Base-by-base conservation (phyloP, 2,329 filamentous ascomycete species). In the Hypoxylon sp. region DNA sequence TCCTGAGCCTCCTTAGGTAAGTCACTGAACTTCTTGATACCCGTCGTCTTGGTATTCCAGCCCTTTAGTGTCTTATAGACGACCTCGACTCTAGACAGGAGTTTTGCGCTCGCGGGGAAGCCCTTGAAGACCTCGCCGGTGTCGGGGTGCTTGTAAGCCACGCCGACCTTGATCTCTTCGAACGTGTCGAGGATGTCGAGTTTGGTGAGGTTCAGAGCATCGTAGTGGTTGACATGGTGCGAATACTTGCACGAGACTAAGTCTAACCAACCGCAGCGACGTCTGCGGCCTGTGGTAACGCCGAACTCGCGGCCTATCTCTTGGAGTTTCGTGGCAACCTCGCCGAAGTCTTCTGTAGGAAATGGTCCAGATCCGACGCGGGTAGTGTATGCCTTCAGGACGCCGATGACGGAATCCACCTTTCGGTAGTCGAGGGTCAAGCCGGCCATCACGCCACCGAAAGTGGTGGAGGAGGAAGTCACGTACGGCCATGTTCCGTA, bases 211-310 rank as follows among this genome's bases (percentile, higher is more conserved):
- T 69, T 65, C 2, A 69, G 59, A 5, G 28, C 34, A 46, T 69
- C 63, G 80, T 92, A 92, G 81, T 90, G 85, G 81, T 92, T 92
- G 77, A 91, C 83, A 50, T 84, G 81, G 66, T 83, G 79, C 9
- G 78, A 89, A 82, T 91, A 92, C 77, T 90, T 90, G 69, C 92
- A 79, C 5, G 92, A 86, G 34, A 92, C 89, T 4, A 93, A 83
- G 73, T 93, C 90, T 46, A 91, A 82, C 79, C 84, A 87, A 28
- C 87, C 87, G 72, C 88, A 89, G 61, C 88, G 81, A 36, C 88
- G 82, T 72, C 80, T 85, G 45, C 88, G 83, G 36, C 87, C 87
- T 3, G 87, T 73, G 7, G 63, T 70, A 1, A 67, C 59, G 43
- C 63, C 70, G 60, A 65, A 70, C 43, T 73, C 71, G 45, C 60